A percentile compares a stretch with the other conserved stretches of the same genome.
Conservation (phyloP, 1,284 basidiomycete species). For the Mixia osmundae region DNA sequence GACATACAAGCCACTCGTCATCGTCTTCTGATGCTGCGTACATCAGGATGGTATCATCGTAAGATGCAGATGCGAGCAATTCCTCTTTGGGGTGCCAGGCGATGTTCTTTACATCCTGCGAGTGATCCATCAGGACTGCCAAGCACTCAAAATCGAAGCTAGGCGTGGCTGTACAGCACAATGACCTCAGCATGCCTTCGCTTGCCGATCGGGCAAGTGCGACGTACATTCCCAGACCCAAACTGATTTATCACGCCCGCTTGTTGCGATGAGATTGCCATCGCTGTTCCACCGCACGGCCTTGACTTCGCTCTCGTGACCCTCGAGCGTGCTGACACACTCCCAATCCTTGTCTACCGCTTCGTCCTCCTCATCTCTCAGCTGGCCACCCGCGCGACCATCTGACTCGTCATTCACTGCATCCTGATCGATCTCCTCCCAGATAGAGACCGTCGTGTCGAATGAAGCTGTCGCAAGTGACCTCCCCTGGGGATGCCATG, state of each 20-base stretch:
- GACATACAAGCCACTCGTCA: conserved; percentile 82
- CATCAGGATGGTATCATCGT: conserved; percentile 88
- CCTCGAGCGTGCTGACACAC: conserved; percentile 40
- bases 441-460: conserved; percentile 75
- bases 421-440: conserved; percentile 37
- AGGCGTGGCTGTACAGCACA: neutral
- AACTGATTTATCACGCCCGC: conserved; percentile 85
- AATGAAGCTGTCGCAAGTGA: conserved; percentile 89
- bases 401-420: conserved; percentile 28
- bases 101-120: conserved; percentile 86
- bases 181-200: neutral
- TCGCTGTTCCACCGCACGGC: conserved; percentile 57
- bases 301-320: conserved; percentile 97
- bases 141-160: conserved; percentile 74
- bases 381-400: too few species aligned
- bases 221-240: conserved; percentile 93
- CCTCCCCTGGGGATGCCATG: conserved; percentile 72
- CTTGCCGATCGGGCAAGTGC: neutral
- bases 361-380: conserved; percentile 20
- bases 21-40: conserved; percentile 49
- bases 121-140: conserved; percentile 89
- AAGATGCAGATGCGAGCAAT: conserved; percentile 88
- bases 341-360: conserved; percentile 42
- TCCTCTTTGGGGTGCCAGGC: conserved; percentile 89
- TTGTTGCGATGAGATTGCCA: conserved; percentile 69